Evolutionary conservation across 805 yeast species (phyloP), one percentile per base, ranked within the genome.

Genomic region (Sungouiella blattae): DNA sequence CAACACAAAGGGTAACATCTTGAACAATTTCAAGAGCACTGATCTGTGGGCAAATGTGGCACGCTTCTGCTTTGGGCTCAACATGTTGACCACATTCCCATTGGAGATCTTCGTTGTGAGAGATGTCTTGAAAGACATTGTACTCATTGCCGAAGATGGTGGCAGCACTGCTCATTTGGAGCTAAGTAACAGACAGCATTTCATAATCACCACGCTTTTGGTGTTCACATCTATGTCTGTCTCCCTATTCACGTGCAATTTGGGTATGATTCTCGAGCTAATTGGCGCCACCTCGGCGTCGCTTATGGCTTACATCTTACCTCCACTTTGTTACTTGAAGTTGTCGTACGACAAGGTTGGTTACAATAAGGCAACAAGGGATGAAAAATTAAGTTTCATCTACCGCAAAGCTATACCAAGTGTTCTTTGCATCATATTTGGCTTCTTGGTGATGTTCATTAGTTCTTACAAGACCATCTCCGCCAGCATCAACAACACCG

Each of bases 251-350:
- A 87, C 96, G 0, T 89, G 96, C 53, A 87, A 88, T 46, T 67
- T 89, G 37, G 98, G 98, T 1, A 84, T 93, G 9, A 81, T 91
- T 18, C 67, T 89, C 26, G 97, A 91, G 53, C 69, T 89, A 3
- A 88, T 87, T 21, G 98, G 98, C 2, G 89, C 96, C 0, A 83
- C 95, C 0, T 83, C 95, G 0, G 97, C 97, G 0, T 87, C 95
- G 13, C 67, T 85, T 25, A 81, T 91, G 83, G 97, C 98, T 0
- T 89, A 86, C 55, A 87, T 89, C 15, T 63, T 89, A 12, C 98
- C 98, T 0, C 96, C 96, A 3, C 56, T 82, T 55, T 89, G 96
- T 49, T 84, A 73, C 49, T 57, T 87, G 41, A 78, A 81, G 43
- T 71, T 89, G 49, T 75, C 87, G 0, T 38, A 64, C 66, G 59